These are phyloP conservation scores for Diplodia sapinea DNA, from an alignment of 2,329 filamentous ascomycete species.

Conservation along the genomic window DNA sequence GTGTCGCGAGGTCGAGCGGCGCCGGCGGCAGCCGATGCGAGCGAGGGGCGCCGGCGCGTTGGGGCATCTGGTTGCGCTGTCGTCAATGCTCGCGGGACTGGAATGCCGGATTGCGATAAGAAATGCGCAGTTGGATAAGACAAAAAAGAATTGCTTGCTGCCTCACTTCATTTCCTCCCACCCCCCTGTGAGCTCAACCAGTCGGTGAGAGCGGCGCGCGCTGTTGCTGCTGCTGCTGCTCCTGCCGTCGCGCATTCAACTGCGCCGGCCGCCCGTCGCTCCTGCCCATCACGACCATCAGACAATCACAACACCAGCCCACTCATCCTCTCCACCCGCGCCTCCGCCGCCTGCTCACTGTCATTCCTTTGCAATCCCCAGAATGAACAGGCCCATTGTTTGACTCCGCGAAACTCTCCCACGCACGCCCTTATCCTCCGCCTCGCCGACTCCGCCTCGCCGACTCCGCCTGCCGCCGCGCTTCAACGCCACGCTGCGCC, in stretches of 20 bases:
- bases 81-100: constrained; percentile 20
- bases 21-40: constrained; percentile 4
- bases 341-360: neutral
- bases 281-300: neutral
- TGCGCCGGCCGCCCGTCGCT: constrained; percentile 18
- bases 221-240: neutral
- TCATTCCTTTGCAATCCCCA: constrained; percentile 19
- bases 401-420: constrained; percentile 4
- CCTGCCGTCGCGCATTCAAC: constrained; percentile 6
- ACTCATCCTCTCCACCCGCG: neutral
- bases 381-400: constrained; percentile 26
- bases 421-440: neutral
- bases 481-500: constrained; percentile 10
- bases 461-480: neutral
- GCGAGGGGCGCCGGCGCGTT: constrained; percentile 10
- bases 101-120: constrained; percentile 28
- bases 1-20: neutral
- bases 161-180: neutral
- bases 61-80: neutral
- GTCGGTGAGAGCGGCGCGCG: constrained; percentile 20
- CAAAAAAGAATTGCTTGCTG: neutral
- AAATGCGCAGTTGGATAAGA: constrained; percentile 14
- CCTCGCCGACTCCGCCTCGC: no score
- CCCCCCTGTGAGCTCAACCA: neutral
- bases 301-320: constrained; percentile 2